A percentile compares a stretch with the other conserved stretches of the same genome.
Conservation (phyloP, 164 flowering plant species). For the Magnolia kwangsiensis region DNA sequence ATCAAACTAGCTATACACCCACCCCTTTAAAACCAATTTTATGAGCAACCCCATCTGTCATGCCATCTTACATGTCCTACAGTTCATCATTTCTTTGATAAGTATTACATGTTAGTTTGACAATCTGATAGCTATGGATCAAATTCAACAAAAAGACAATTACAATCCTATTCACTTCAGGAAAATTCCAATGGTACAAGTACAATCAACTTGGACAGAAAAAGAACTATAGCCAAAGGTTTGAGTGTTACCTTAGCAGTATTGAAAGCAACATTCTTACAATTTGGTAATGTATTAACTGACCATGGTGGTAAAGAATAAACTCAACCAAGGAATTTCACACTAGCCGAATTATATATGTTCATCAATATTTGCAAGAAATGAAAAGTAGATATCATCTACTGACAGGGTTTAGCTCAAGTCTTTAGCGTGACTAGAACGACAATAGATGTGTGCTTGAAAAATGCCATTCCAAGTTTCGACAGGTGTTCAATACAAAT, state of each 20-base stretch:
- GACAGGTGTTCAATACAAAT: background rate
- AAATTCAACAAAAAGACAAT: background rate
- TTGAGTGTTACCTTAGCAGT: slow-evolving; percentile 70
- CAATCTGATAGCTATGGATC: background rate
- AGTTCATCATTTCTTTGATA: background rate
- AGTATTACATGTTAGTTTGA: background rate
- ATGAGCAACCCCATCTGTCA: too few relatives aligned
- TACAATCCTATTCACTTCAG: background rate
- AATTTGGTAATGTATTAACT: slow-evolving; percentile 85
- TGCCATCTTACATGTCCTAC: too few relatives aligned
- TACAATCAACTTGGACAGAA: background rate
- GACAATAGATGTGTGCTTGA: slow-evolving; percentile 76
- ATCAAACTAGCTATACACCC: too few relatives aligned
- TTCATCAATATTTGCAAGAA: slow-evolving; percentile 92
- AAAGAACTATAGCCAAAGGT: background rate
- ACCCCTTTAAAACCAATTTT: too few relatives aligned
- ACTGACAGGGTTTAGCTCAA: slow-evolving; percentile 20
- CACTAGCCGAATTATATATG: slow-evolving; percentile 35
- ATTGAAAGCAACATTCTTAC: slow-evolving; percentile 67
- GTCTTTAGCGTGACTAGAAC: slow-evolving; percentile 13
- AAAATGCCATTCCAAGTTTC: slow-evolving; percentile 11
- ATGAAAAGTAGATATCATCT: slow-evolving; percentile 60
- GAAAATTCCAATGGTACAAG: background rate
- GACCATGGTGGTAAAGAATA: slow-evolving; percentile 91
- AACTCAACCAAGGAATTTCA: slow-evolving; percentile 52